Percentiles rank a stretch among this genome's conserved stretches.
Evolutionary conservation across 2,329 filamentous ascomycete species (phyloP).

Genomic region (Colletotrichum sp.): DNA sequence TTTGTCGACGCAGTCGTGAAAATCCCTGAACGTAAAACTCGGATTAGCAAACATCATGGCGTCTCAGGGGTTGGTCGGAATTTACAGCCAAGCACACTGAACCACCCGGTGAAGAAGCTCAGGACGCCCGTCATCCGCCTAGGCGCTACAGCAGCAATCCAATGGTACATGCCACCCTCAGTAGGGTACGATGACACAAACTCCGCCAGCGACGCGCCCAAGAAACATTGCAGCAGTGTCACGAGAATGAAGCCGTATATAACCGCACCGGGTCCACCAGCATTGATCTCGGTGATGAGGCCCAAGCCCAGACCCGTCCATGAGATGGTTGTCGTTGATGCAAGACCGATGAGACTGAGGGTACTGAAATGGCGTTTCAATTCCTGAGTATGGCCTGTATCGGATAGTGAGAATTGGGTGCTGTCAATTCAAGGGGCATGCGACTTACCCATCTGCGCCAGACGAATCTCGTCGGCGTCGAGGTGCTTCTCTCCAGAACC

Average conservation of each 20-base stretch:
- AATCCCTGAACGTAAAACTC: constrained; percentile 35
- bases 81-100: constrained; percentile 42
- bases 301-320: constrained; percentile 52
- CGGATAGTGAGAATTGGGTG: not conserved
- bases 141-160: constrained; percentile 53
- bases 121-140: constrained; percentile 40
- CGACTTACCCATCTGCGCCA: constrained; percentile 47
- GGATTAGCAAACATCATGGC: not conserved
- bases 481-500: constrained; percentile 4
- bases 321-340: constrained; percentile 54
- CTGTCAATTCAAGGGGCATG: too few species aligned
- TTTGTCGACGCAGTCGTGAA: constrained; percentile 50
- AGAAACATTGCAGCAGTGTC: constrained; percentile 49
- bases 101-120: constrained; percentile 51
- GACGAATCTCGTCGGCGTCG: constrained; percentile 43
- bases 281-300: constrained; percentile 50
- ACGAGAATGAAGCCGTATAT: constrained; percentile 57
- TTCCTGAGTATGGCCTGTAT: constrained; percentile 52
- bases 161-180: constrained; percentile 56
- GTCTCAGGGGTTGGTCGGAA: not conserved
- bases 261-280: constrained; percentile 52
- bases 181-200: constrained; percentile 54
- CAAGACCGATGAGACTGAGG: constrained; percentile 52
- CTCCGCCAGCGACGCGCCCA: constrained; percentile 50
- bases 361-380: constrained; percentile 52